Conservation (phyloP, 2,329 filamentous ascomycete genomes). For the Nothophaeocryptopus gaeumannii region DNA sequence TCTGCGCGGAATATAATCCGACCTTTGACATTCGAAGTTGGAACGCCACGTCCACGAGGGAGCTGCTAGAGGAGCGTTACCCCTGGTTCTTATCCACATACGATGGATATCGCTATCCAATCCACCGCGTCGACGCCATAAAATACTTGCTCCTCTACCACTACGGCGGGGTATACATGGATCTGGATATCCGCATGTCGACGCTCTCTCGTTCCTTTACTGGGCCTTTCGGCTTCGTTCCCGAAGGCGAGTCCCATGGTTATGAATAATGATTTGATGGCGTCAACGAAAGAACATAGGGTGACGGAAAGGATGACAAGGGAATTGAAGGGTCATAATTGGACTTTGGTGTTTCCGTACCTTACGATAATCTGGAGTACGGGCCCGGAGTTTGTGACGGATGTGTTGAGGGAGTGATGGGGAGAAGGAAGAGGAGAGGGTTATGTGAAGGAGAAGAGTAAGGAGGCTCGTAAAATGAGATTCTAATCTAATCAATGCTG, state of each 20-base stretch:
- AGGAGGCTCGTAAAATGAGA: neutral
- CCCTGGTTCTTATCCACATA: slow-evolving; percentile 54
- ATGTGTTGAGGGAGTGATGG: slow-evolving; percentile 30
- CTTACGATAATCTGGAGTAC: slow-evolving; percentile 34
- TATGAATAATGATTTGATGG: slow-evolving; percentile 75
- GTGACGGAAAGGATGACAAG: slow-evolving; percentile 25
- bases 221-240: slow-evolving; percentile 66
- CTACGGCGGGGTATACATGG: slow-evolving; percentile 75
- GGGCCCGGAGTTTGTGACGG: slow-evolving; percentile 30
- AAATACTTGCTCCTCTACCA: slow-evolving; percentile 73
- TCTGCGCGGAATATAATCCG: slow-evolving; percentile 18
- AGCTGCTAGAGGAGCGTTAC: slow-evolving; percentile 20
- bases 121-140: slow-evolving; percentile 70
- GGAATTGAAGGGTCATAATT: slow-evolving; percentile 16
- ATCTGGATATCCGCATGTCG: slow-evolving; percentile 68
- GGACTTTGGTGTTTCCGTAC: slow-evolving; percentile 28
- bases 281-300: slow-evolving; percentile 24
- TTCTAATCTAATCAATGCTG: too few relatives aligned
- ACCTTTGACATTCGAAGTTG: slow-evolving; percentile 17
- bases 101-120: slow-evolving; percentile 69
- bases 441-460: neutral
- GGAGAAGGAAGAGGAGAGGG: too few relatives aligned
- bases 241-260: slow-evolving; percentile 68
- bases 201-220: slow-evolving; percentile 58
- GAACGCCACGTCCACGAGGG: slow-evolving; percentile 16